phyloP scores from a whole-genome alignment of 768 basidiomycete genomes.

The Inosperma sp. region DNA sequence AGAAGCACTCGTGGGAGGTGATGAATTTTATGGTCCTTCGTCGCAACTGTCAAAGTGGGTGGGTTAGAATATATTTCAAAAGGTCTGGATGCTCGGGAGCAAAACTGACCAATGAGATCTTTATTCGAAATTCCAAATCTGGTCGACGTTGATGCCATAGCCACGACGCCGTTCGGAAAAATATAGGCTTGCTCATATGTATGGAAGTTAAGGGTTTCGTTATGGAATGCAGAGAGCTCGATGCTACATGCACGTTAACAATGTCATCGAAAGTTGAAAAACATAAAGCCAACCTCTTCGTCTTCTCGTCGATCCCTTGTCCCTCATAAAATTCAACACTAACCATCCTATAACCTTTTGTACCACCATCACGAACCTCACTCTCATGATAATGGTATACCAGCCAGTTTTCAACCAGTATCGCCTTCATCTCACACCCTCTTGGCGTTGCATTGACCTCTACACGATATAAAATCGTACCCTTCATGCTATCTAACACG shows the following conservation, averaged over 20 bases:
- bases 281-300: slow-evolving; percentile 50
- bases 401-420: slow-evolving; percentile 87
- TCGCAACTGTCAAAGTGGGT: slow-evolving; percentile 64
- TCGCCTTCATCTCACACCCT: slow-evolving; percentile 62
- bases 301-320: slow-evolving; percentile 58
- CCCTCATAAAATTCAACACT: slow-evolving; percentile 91
- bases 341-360: slow-evolving; percentile 70
- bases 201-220: slow-evolving; percentile 49
- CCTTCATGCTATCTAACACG: slow-evolving; percentile 76
- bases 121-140: slow-evolving; percentile 85
- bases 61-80: too few relatives aligned
- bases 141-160: slow-evolving; percentile 72
- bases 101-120: slow-evolving; percentile 72
- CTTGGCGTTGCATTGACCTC: slow-evolving; percentile 40
- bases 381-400: slow-evolving; percentile 82
- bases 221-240: slow-evolving; percentile 44
- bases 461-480: slow-evolving; percentile 66
- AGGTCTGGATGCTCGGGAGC: too few relatives aligned
- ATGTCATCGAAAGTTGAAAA: not conserved
- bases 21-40: slow-evolving; percentile 65
- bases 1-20: slow-evolving; percentile 68
- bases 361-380: slow-evolving; percentile 38
- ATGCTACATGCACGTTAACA: slow-evolving; percentile 29
- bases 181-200: slow-evolving; percentile 66
- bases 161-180: slow-evolving; percentile 62